phyloP scores from a whole-genome alignment of 176 grass and related monocot genomes.

The bread wheat (Triticum aestivum) region DNA sequence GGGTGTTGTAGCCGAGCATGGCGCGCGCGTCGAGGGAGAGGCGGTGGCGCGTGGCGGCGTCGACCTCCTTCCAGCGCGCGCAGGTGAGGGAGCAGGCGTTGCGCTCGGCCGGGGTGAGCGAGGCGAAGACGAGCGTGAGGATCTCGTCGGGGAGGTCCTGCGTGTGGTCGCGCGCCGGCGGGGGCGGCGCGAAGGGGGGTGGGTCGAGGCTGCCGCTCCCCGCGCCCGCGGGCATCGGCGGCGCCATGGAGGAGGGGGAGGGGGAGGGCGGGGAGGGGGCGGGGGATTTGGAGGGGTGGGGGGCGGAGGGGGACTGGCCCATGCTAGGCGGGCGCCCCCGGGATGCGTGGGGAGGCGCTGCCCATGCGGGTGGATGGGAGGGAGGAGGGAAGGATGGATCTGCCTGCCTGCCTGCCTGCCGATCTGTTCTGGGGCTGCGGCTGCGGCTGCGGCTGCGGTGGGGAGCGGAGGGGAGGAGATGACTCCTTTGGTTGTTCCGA shows the following conservation, averaged over 20 bases:
- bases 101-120: conserved; percentile 58
- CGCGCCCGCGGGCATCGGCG: background rate
- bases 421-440: conserved; percentile 18
- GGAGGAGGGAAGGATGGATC: conserved; percentile 25
- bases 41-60: conserved; percentile 59
- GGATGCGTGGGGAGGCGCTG: conserved; percentile 30
- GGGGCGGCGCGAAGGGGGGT: background rate
- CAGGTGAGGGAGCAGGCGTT: conserved; percentile 75
- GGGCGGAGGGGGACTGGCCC: conserved; percentile 33
- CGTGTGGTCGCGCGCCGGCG: conserved; percentile 57
- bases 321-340: conserved; percentile 42
- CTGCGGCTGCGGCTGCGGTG: background rate
- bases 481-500: background rate
- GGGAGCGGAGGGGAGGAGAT: background rate
- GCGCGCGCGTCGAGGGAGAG: conserved; percentile 57
- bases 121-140: conserved; percentile 67
- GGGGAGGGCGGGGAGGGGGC: conserved; percentile 15
- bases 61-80: conserved; percentile 64
- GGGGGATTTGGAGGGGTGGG: conserved; percentile 26
- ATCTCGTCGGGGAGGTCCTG: conserved; percentile 87
- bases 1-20: conserved; percentile 26
- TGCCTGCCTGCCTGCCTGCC: conserved; percentile 5
- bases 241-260: conserved; percentile 41
- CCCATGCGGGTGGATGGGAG: conserved; percentile 26
- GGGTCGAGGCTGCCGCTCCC: background rate